A percentile compares a stretch with the other conserved stretches of the same genome.
Conservation (phyloP, 768 basidiomycete species). For the Suillus sp. region DNA sequence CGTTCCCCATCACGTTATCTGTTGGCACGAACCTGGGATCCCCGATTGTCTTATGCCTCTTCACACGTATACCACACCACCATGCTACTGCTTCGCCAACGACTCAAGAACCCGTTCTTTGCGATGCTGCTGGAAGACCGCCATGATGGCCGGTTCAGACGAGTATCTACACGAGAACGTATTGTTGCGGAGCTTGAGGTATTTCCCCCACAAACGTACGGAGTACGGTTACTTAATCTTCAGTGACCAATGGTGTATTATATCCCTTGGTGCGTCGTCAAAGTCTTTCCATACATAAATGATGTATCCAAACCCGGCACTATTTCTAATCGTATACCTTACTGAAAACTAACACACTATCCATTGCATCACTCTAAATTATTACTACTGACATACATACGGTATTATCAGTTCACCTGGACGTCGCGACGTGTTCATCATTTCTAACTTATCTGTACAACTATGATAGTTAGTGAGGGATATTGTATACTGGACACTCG, state of each 20-base stretch:
- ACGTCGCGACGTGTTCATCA: neutral
- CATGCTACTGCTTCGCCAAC: neutral
- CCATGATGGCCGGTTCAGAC: neutral
- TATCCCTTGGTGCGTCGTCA: neutral
- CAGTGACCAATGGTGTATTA: neutral
- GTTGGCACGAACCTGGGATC: slow-evolving; percentile 7
- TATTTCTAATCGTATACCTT: neutral
- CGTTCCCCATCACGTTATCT: neutral
- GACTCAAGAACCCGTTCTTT: slow-evolving; percentile 4
- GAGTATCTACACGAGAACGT: neutral
- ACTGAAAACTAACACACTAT: too few species aligned
- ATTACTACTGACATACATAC: neutral
- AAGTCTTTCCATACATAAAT: neutral
- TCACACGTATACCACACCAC: neutral
- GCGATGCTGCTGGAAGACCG: neutral
- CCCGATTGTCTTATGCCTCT: neutral
- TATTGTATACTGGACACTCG: neutral
- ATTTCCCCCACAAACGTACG: neutral
- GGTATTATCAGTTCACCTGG: neutral
- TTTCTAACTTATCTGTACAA: neutral
- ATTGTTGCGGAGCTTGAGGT: neutral
- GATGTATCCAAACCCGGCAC: neutral
- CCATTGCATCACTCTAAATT: neutral
- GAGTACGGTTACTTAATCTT: neutral
- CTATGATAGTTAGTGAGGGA: neutral